Base-by-base conservation (phyloP, 73 alveolate genomes). In the Paramecium primaurelia region DNA sequence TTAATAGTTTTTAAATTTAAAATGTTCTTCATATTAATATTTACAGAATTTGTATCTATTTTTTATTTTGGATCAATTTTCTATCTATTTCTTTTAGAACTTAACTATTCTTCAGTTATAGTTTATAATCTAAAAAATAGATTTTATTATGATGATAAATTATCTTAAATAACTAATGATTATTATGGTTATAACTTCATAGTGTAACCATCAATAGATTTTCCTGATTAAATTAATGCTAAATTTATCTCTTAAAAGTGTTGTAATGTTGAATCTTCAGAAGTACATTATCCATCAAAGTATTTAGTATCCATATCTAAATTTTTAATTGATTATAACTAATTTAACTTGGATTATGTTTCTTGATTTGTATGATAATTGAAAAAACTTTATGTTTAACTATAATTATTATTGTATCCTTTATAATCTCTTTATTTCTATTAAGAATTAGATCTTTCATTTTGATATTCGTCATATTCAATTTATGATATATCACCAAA, bases 51-150 rank as follows among this genome's bases (percentile, higher is more conserved):
- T 54, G 84, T 9, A 12, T 64, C 47, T 0, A 34, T 7, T 11
- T 64, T 64, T 1, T 6, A 8, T 64, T 12, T 64, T 26, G 28
- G 49, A 64, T 80, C 44, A 8, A 80, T 14, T 2, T 49, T 44
- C 6, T 22, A 42, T 80, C 25, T 20, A 9, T 80, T 64, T 25
- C 91, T 80, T 47, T 80, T 80, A 18, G 91, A 32, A 80, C 91
- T 80, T 25, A 80, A 26, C 28, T 80, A 49, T 80, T 80, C 91
- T 49, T 80, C 91, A 22, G 91, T 44, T n/a, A 80, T 80, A n/a
- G 91, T 80, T 44, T 40, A 5, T 30, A 80, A 80, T 22, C 91
- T n/a, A 5, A 80, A 45, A 32, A 80, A 45, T 54, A 54, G 8
- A 18, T 54, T 54, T 54, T 54, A 4, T 18, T 54, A 54, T 16